These are phyloP conservation scores for Wickerhamiella lipophila DNA, from an alignment of 805 yeast species.

Conservation along the genomic window DNA sequence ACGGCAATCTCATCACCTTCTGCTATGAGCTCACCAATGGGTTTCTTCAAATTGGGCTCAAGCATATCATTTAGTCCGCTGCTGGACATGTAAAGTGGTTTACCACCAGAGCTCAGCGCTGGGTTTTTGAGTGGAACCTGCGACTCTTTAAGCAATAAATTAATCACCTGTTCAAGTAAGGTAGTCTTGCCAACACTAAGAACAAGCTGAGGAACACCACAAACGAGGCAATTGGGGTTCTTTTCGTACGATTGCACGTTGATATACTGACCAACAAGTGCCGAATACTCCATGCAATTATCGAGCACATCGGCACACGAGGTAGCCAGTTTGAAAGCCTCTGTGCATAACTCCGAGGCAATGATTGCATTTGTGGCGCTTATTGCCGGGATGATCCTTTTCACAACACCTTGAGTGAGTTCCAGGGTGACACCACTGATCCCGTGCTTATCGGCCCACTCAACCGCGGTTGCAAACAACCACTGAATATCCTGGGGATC, in stretches of 20 bases:
- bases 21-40: slow-evolving; percentile 30
- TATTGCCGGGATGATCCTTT: slow-evolving; percentile 84
- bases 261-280: slow-evolving; percentile 65
- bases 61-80: slow-evolving; percentile 36
- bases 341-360: slow-evolving; percentile 81
- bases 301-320: slow-evolving; percentile 51
- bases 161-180: slow-evolving; percentile 35
- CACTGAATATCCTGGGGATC: slow-evolving; percentile 49
- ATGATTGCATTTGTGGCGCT: slow-evolving; percentile 89
- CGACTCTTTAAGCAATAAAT: slow-evolving; percentile 26
- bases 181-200: slow-evolving; percentile 18
- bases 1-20: slow-evolving; percentile 40
- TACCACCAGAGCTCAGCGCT: slow-evolving; percentile 33
- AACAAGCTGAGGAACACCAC: slow-evolving; percentile 37
- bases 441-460: slow-evolving; percentile 50
- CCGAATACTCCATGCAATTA: slow-evolving; percentile 80
- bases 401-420: slow-evolving; percentile 75
- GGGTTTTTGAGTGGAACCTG: slow-evolving; percentile 32
- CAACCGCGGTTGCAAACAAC: slow-evolving; percentile 42
- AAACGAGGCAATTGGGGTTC: slow-evolving; percentile 57
- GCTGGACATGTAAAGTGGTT: slow-evolving; percentile 38
- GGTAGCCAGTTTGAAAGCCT: slow-evolving; percentile 67
- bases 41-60: slow-evolving; percentile 32
- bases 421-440: slow-evolving; percentile 60
- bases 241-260: slow-evolving; percentile 55